Base-by-base conservation (phyloP, 1,284 basidiomycete species). In the Apiotrichum sp. region DNA sequence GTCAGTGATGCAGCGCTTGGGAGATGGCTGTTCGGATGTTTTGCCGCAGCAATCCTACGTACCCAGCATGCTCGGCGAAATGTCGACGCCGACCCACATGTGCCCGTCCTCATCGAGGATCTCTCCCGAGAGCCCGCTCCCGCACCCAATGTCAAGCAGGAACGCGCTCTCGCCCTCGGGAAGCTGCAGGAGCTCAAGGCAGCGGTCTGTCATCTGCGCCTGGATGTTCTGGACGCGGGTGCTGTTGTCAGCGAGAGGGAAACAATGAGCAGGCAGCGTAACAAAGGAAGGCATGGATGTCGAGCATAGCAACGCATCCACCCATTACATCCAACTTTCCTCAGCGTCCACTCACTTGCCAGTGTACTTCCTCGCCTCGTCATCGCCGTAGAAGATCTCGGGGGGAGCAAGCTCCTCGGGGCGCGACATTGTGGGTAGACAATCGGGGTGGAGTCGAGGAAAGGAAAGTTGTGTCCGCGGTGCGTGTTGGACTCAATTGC, bases 351-450 rank as follows among this genome's bases (percentile, higher is more conserved):
- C 83, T 59, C 70, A 95, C 93, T 93, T 97, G 78, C 86, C 84
- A 0, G 96, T 97, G 74, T 99, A 99, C 79, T 99, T 99, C 72
- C 84, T 84, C 32, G 96, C 95, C 75, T 98, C 95, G 31, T 80
- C 79, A 73, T 98, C 95, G 57, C 91, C 92, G 83, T 99, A 99
- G 71, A 95, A 98, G 65, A 98, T 90, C 79, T 98, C 92, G 59
- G 96, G 95, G 40, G 96, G 96, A 32, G 93, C 93, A 74, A 88
- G 83, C 47, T 95, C 85, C 74, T 99, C 96, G 62, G 96, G 96
- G 65, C 96, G 81, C 16, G 92, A 96, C 95, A 97, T 98, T 58
- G 38, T 68, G 52, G 31, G 36, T 33, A 22, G 22, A 22, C 22
- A 22, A 22, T 14, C 36, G 35, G 42, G 33, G 45, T 32, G 16